Evolutionary conservation across 1,284 basidiomycete genomes (phyloP).

Genomic region (Fomes fomentarius): DNA sequence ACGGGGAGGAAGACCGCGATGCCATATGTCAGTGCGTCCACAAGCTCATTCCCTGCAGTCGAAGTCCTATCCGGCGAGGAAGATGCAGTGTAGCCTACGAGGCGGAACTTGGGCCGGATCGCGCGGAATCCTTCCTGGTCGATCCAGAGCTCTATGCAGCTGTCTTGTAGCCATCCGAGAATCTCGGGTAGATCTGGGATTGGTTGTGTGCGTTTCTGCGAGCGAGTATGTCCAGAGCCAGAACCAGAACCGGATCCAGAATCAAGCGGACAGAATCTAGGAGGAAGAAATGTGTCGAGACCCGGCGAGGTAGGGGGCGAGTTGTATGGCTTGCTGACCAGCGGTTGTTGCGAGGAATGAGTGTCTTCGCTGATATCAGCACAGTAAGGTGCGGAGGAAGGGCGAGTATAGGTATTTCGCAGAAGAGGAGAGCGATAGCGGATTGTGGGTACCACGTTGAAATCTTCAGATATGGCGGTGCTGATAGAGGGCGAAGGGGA

Average conservation of each 20-base stretch:
- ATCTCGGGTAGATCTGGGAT: conserved; percentile 38
- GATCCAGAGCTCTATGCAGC: conserved; percentile 66
- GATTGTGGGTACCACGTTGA: conserved; percentile 8
- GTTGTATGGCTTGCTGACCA: neutral
- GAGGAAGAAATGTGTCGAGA: neutral
- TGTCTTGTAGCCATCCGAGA: conserved; percentile 55
- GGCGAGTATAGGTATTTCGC: conserved; percentile 8
- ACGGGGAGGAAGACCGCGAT: conserved; percentile 68
- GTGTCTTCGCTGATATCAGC: neutral
- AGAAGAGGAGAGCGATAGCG: conserved; percentile 19
- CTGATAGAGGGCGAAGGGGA: conserved; percentile 23
- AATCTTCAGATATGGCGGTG: conserved; percentile 13
- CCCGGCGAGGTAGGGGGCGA: neutral
- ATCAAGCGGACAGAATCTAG: neutral
- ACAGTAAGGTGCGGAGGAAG: neutral
- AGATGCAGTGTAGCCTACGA: conserved; percentile 49
- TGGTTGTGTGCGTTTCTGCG: neutral
- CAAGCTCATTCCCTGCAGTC: conserved; percentile 16
- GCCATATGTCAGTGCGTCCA: conserved; percentile 38
- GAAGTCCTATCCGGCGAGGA: neutral
- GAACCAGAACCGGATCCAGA: conserved; percentile 3
- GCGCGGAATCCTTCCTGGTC: conserved; percentile 82
- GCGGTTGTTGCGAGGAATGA: neutral
- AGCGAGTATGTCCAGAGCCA: conserved; percentile 8
- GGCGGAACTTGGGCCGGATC: conserved; percentile 58